Conservation (phyloP, 2,329 filamentous ascomycete genomes). For the Alternaria triticimaculans region DNA sequence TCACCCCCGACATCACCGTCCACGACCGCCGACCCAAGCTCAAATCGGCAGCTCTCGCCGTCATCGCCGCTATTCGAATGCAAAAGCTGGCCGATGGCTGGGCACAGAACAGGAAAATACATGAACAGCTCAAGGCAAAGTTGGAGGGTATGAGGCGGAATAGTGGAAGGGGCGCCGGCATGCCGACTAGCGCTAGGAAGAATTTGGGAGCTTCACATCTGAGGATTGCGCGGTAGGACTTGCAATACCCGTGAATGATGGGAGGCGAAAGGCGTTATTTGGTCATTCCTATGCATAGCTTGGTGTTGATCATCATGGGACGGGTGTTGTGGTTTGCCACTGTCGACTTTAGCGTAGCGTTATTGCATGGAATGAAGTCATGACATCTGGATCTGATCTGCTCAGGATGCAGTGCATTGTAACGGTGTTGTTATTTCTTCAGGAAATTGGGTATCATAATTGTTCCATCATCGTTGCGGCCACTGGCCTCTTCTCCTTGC, state of each 20-base stretch:
- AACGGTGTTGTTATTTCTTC: not conserved
- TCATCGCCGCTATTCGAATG: constrained; percentile 61
- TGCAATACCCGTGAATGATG: constrained; percentile 25
- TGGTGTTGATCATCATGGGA: constrained; percentile 8
- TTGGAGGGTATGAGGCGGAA: constrained; percentile 53
- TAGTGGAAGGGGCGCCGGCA: constrained; percentile 25
- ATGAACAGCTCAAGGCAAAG: constrained; percentile 55
- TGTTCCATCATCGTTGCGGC: not conserved
- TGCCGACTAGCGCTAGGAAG: constrained; percentile 50
- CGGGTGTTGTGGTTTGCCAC: not conserved
- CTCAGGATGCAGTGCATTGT: not conserved
- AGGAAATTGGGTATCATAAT: not conserved
- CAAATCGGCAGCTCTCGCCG: constrained; percentile 55
- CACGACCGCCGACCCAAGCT: constrained; percentile 56
- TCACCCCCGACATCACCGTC: constrained; percentile 59
- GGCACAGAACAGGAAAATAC: constrained; percentile 59
- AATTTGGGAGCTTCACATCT: constrained; percentile 54
- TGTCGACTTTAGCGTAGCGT: not conserved
- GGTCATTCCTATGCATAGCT: constrained; percentile 32
- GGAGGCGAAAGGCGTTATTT: constrained; percentile 31
- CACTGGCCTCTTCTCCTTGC: not conserved
- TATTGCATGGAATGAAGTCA: constrained; percentile 13
- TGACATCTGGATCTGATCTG: not conserved
- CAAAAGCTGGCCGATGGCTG: constrained; percentile 57
- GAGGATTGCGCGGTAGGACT: constrained; percentile 24